These are phyloP conservation scores for Begonia peltatifolia DNA, from an alignment of 306 rosid species.

Conservation along the genomic window DNA sequence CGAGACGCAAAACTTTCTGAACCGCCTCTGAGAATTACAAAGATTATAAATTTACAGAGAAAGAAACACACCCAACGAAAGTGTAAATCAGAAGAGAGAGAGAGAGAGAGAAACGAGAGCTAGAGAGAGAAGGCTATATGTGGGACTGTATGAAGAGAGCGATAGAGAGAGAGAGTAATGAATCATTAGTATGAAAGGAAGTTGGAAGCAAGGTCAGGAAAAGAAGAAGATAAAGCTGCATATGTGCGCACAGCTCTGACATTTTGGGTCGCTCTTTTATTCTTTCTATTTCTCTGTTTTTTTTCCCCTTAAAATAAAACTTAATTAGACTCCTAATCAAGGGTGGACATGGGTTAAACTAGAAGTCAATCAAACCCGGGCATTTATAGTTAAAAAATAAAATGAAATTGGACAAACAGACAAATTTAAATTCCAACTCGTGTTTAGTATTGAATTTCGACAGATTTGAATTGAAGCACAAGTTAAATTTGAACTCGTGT, in stretches of 20 bases:
- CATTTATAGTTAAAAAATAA: no score
- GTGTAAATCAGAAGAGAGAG: not conserved
- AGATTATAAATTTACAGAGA: conserved; percentile 11
- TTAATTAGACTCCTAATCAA: no score
- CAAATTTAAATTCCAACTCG: no score
- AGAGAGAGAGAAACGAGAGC: not conserved
- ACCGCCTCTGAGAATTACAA: conserved; percentile 35
- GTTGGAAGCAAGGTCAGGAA: conserved; percentile 44
- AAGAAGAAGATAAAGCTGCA: conserved; percentile 52
- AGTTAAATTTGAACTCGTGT: no score
- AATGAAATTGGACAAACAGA: no score
- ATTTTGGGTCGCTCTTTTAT: conserved; percentile 11
- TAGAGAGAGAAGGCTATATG: conserved; percentile 1
- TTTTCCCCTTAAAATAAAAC: no score
- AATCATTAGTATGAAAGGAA: conserved; percentile 51
- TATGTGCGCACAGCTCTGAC: conserved; percentile 22
- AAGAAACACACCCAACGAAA: not conserved
- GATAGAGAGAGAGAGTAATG: conserved; percentile 14
- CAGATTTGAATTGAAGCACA: no score
- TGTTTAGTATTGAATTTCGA: no score
- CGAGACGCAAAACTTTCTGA: conserved; percentile 60
- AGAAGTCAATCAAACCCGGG: no score
- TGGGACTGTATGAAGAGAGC: not conserved
- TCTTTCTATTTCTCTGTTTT: not conserved
- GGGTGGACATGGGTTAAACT: no score